phyloP scores from a whole-genome alignment of 768 basidiomycete genomes.

The Mycena pura region DNA sequence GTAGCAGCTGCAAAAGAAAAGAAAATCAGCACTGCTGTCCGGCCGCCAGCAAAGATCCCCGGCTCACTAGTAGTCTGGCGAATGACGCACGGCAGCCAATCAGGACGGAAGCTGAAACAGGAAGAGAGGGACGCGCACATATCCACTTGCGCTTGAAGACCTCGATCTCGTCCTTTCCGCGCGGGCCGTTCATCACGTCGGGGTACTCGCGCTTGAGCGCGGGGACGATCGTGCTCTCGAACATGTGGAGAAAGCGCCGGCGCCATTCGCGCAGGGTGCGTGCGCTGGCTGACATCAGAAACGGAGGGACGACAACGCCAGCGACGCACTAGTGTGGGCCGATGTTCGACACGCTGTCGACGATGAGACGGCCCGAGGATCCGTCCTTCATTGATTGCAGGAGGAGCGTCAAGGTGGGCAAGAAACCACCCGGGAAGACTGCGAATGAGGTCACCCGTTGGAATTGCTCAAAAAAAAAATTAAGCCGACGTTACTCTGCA shows the following conservation, averaged over 20 bases:
- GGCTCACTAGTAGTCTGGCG: constrained; percentile 57
- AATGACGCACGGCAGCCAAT: not conserved
- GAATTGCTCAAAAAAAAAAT: not conserved
- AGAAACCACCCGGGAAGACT: constrained; percentile 77
- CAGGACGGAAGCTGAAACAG: not conserved
- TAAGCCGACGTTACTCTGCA: constrained; percentile 4
- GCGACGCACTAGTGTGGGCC: constrained; percentile 39
- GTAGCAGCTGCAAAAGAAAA: constrained; percentile 56
- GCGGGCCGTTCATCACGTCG: constrained; percentile 52
- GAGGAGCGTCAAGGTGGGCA: constrained; percentile 69
- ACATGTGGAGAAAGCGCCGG: constrained; percentile 61
- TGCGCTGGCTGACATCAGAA: too few relatives aligned
- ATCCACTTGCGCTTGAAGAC: constrained; percentile 81
- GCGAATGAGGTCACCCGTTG: not conserved
- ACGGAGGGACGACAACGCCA: too few relatives aligned
- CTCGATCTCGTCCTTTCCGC: constrained; percentile 62
- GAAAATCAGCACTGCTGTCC: not conserved
- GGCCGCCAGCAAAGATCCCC: not conserved
- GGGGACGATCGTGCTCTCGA: constrained; percentile 64
- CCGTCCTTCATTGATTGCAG: constrained; percentile 57
- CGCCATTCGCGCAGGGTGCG: constrained; percentile 85
- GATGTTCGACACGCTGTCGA: constrained; percentile 74
- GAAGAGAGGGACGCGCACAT: constrained; percentile 49
- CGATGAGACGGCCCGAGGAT: constrained; percentile 58
- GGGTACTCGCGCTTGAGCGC: constrained; percentile 67